A percentile compares a stretch with the other conserved stretches of the same genome.
Conservation (phyloP, 2,329 filamentous ascomycete genomes). For the Cladobotryum mycophilum region DNA sequence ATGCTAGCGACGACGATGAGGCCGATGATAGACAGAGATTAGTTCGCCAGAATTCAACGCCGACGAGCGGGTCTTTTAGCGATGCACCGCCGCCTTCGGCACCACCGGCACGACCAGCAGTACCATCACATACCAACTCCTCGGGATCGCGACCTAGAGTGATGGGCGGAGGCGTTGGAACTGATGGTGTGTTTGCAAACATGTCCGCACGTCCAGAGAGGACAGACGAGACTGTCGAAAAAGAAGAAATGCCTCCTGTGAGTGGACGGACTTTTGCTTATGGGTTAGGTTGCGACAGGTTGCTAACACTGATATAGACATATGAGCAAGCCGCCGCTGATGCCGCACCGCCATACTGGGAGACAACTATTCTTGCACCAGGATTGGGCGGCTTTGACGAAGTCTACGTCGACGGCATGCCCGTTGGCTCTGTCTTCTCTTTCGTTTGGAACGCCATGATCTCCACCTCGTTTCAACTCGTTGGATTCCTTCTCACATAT, state of each 20-base stretch:
- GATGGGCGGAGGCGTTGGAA: conserved; percentile 68
- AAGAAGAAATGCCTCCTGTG: conserved; percentile 91
- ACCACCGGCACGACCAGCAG: conserved; percentile 18
- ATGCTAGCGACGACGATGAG: conserved; percentile 64
- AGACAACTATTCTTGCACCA: conserved; percentile 93
- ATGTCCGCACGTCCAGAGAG: conserved; percentile 82
- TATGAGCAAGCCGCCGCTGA: conserved; percentile 98
- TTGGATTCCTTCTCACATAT: conserved; percentile 96
- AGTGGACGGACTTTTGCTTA: background rate
- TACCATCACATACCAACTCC: conserved; percentile 16
- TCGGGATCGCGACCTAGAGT: conserved; percentile 42
- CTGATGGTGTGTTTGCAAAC: conserved; percentile 95
- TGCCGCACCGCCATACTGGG: conserved; percentile 95
- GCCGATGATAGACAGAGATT: conserved; percentile 79
- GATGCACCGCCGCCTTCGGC: conserved; percentile 1
- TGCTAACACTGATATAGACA: conserved; percentile 53
- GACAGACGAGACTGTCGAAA: conserved; percentile 56
- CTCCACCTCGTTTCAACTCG: conserved; percentile 92
- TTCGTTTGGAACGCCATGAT: conserved; percentile 95
- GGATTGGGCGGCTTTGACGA: conserved; percentile 87
- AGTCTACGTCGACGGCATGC: conserved; percentile 93
- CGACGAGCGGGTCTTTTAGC: conserved; percentile 16
- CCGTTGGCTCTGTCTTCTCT: conserved; percentile 80
- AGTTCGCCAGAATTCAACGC: conserved; percentile 58
- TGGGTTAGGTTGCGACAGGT: too few relatives aligned